phyloP scores from a whole-genome alignment of 2,329 filamentous ascomycete species.

The Plenodomus biglobosus region DNA sequence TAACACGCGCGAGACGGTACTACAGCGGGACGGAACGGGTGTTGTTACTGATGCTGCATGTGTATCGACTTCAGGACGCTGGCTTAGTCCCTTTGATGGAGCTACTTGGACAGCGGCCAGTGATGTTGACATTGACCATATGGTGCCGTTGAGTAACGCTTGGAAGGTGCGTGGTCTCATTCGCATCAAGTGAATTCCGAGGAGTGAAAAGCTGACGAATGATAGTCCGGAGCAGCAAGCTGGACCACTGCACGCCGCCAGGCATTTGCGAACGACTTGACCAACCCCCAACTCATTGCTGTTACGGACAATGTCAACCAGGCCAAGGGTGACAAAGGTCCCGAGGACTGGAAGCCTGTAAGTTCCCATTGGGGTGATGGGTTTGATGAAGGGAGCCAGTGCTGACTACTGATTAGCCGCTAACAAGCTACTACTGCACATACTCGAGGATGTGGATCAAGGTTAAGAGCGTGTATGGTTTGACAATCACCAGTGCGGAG shows the following conservation, averaged over 20 bases:
- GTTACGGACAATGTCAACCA: slow-evolving; percentile 78
- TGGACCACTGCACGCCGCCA: slow-evolving; percentile 71
- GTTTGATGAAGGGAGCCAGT: not conserved
- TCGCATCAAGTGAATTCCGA: no score
- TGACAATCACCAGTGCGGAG: slow-evolving; percentile 72
- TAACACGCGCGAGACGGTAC: slow-evolving; percentile 72
- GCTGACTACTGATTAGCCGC: slow-evolving; percentile 8
- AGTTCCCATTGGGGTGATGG: not conserved
- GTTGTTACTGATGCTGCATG: slow-evolving; percentile 64
- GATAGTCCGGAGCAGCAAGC: slow-evolving; percentile 64
- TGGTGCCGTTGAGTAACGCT: slow-evolving; percentile 78
- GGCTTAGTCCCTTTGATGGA: slow-evolving; percentile 74
- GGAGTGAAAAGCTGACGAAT: not conserved
- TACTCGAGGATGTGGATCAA: slow-evolving; percentile 77
- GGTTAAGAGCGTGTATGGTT: slow-evolving; percentile 71
- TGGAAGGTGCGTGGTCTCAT: slow-evolving; percentile 60
- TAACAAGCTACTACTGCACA: slow-evolving; percentile 68
- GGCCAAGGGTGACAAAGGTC: slow-evolving; percentile 70
- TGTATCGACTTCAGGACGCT: slow-evolving; percentile 64
- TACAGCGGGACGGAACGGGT: slow-evolving; percentile 70
- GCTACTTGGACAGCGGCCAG: slow-evolving; percentile 66
- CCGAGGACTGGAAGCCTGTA: slow-evolving; percentile 73
- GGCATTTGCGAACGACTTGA: slow-evolving; percentile 75
- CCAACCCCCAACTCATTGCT: slow-evolving; percentile 73
- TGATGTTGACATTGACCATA: slow-evolving; percentile 80